Percentiles rank a stretch among this genome's conserved stretches.
These are phyloP conservation scores for Vigna reflexopilosa DNA, from an alignment of 306 rosid species.

Conservation along the genomic window DNA sequence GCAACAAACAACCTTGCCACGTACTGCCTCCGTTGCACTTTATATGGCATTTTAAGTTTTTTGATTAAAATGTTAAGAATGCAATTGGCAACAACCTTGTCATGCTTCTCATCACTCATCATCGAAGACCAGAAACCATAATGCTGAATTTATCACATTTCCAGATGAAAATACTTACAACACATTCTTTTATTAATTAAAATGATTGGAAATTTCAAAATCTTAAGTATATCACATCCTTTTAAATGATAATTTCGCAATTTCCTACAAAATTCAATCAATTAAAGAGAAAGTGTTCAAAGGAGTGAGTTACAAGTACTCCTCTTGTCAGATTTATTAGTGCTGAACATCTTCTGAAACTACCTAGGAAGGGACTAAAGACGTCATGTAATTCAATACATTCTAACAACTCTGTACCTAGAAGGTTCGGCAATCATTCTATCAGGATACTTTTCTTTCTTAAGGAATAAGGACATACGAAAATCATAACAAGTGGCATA, in stretches of 20 bases:
- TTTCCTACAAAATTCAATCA: too few relatives aligned
- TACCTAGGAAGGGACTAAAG: not conserved
- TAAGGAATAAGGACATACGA: not conserved
- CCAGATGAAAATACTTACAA: not conserved
- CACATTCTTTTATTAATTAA: too few relatives aligned
- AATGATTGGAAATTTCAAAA: too few relatives aligned
- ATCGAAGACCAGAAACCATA: not conserved
- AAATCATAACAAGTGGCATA: conserved; percentile 10
- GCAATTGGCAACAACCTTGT: not conserved
- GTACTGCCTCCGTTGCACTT: too few relatives aligned
- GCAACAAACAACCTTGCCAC: not conserved
- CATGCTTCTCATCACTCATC: not conserved
- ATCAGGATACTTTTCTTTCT: not conserved
- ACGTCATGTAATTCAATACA: not conserved
- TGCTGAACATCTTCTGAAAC: not conserved
- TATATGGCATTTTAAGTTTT: too few relatives aligned
- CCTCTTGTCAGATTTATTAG: not conserved
- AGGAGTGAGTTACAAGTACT: too few relatives aligned
- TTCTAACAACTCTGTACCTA: not conserved
- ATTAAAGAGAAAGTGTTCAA: too few relatives aligned
- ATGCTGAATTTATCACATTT: not conserved
- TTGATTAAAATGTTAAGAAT: too few relatives aligned
- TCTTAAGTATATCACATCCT: too few relatives aligned
- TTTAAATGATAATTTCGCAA: too few relatives aligned
- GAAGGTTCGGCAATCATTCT: conserved; percentile 7